phyloP scores from a whole-genome alignment of 176 grass and related monocot species.

The Avena sativa region DNA sequence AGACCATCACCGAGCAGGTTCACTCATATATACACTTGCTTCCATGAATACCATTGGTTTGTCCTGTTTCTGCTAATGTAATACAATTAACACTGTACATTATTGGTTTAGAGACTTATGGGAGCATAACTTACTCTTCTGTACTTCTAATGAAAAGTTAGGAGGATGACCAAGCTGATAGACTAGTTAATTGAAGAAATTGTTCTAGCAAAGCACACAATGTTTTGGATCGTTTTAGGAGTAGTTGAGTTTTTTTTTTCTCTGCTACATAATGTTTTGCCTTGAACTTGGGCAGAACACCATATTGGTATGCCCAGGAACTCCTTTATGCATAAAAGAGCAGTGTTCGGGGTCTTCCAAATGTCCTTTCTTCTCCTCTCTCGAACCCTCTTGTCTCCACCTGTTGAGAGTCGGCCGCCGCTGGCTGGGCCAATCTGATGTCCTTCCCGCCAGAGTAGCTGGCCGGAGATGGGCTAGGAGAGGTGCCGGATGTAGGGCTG shows the following conservation, averaged over 20 bases:
- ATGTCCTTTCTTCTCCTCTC: too few relatives aligned
- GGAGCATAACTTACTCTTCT: conserved; percentile 28
- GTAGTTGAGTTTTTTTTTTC: background rate
- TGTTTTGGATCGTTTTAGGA: background rate
- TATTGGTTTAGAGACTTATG: background rate
- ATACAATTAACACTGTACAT: background rate
- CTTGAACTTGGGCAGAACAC: background rate
- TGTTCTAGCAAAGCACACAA: background rate
- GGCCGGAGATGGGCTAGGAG: too few relatives aligned
- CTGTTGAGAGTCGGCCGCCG: too few relatives aligned
- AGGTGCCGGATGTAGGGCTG: too few relatives aligned
- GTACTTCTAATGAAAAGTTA: conserved; percentile 14
- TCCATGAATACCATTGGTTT: background rate
- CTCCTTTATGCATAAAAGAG: too few relatives aligned
- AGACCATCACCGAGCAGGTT: background rate
- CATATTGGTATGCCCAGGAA: too few relatives aligned
- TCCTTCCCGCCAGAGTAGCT: too few relatives aligned
- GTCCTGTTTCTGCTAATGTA: background rate
- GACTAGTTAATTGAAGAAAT: conserved; percentile 29
- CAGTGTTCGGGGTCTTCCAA: too few relatives aligned
- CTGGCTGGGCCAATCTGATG: too few relatives aligned
- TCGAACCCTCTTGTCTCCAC: background rate
- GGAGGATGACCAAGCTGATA: background rate
- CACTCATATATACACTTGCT: background rate
- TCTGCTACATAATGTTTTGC: background rate